Evolutionary conservation across 805 yeast genomes (phyloP).

Genomic region (Wickerhamiella sorbophila): DNA sequence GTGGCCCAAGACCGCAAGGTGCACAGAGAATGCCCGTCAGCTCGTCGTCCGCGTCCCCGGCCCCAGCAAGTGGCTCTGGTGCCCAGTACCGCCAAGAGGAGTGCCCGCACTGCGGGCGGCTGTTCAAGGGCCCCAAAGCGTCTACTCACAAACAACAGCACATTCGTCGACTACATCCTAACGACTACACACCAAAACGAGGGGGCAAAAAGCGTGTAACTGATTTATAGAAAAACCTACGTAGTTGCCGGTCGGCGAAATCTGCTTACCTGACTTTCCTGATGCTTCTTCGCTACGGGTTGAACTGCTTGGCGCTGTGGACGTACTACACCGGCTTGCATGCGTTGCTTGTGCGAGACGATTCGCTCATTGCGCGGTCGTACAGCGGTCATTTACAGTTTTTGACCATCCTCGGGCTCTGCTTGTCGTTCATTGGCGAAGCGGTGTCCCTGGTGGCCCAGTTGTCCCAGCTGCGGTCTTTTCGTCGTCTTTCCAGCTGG

Average conservation of each 20-base stretch:
- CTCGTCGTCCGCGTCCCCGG: conserved; percentile 8
- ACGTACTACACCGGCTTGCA: conserved; percentile 13
- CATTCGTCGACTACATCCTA: conserved; percentile 33
- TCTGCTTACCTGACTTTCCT: neutral
- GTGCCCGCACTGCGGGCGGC: conserved; percentile 32
- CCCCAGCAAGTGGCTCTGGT: conserved; percentile 5
- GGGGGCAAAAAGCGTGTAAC: conserved; percentile 28
- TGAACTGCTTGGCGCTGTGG: conserved; percentile 10
- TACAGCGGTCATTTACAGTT: conserved; percentile 27
- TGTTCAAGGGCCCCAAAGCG: conserved; percentile 34
- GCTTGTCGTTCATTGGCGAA: conserved; percentile 15
- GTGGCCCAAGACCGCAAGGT: conserved; percentile 2
- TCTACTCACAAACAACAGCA: conserved; percentile 37
- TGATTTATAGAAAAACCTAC: neutral
- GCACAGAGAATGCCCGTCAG: conserved; percentile 9
- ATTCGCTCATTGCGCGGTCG: conserved; percentile 10
- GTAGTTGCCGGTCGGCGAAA: too few species aligned
- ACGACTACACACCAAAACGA: conserved; percentile 32
- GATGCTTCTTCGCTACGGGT: neutral
- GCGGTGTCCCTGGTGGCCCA: conserved; percentile 22
- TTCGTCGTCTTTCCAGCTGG: conserved; percentile 13
- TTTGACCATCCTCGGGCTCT: conserved; percentile 22
- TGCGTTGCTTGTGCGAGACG: conserved; percentile 8
- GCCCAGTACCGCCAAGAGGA: conserved; percentile 22
- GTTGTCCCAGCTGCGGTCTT: conserved; percentile 16